phyloP scores from a whole-genome alignment of 176 grass and related monocot genomes.

The Aegilops tauschii region DNA sequence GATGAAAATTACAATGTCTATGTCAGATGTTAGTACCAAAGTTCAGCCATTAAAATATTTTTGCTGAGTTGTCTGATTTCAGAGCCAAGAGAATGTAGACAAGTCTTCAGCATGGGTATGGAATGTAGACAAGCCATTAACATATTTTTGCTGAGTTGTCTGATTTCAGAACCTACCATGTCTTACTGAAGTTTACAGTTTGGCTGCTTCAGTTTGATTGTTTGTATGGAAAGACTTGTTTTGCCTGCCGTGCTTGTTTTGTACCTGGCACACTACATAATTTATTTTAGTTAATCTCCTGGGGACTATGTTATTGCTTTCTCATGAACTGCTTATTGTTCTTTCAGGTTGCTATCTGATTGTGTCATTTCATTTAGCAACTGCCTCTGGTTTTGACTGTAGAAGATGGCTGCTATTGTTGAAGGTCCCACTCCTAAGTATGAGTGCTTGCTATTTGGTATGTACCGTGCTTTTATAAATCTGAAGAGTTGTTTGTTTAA shows the following conservation, averaged over 20 bases:
- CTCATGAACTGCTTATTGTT: not conserved
- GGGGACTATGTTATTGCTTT: not conserved
- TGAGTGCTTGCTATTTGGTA: constrained; percentile 79
- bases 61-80: not conserved
- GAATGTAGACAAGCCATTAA: not conserved
- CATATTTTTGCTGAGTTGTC: not conserved
- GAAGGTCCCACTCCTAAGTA: constrained; percentile 46
- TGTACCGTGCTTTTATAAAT: not conserved
- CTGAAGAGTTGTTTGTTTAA: not conserved
- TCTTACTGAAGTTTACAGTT: not conserved
- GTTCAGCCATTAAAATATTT: not conserved
- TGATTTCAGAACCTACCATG: no score
- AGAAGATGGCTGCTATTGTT: constrained; percentile 42
- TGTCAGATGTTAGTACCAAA: not conserved
- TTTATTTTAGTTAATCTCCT: not conserved
- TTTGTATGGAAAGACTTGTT: not conserved
- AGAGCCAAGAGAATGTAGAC: not conserved
- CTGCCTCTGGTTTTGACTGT: not conserved
- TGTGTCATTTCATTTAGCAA: not conserved
- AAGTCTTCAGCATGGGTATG: not conserved
- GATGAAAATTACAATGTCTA: not conserved
- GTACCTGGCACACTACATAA: not conserved
- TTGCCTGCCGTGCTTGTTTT: not conserved
- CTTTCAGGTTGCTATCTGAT: not conserved
- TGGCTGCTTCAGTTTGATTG: constrained; percentile 1